Conservation (phyloP, 495 filamentous ascomycete species). For the Cladorrhinum samala region DNA sequence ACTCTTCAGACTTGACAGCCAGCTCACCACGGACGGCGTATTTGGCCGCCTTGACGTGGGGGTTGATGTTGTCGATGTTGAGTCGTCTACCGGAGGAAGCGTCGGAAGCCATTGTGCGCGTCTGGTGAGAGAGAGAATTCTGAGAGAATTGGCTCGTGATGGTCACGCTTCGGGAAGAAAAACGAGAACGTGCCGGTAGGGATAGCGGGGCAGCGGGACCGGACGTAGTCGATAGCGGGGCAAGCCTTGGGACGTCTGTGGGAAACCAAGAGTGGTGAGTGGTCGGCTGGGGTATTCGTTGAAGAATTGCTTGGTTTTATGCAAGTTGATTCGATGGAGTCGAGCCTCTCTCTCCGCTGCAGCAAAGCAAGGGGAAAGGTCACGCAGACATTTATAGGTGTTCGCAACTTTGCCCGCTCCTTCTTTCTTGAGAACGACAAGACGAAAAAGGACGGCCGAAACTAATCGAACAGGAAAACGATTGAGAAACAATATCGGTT, state of each 20-base stretch:
- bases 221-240: constrained; percentile 18
- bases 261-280: background rate
- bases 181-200: background rate
- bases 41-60: constrained; percentile 71
- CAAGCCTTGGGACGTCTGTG: constrained; percentile 13
- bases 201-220: constrained; percentile 14
- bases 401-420: too few relatives aligned
- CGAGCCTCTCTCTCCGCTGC: too few relatives aligned
- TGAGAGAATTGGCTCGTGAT: constrained; percentile 2
- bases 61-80: constrained; percentile 86
- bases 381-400: too few relatives aligned
- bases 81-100: constrained; percentile 46
- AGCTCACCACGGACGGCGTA: constrained; percentile 97
- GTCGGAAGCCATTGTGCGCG: constrained; percentile 28
- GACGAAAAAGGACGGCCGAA: background rate
- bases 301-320: too few relatives aligned
- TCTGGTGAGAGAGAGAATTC: constrained; percentile 9
- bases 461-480: background rate
- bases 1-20: constrained; percentile 82
- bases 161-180: background rate
- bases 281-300: constrained; percentile 9
- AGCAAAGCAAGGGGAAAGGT: too few relatives aligned
- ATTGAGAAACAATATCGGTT: background rate
- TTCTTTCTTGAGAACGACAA: too few relatives aligned
- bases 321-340: too few relatives aligned